Base-by-base conservation (phyloP, 108 stramenopile genomes). In the Aurantiochytrium sp. region DNA sequence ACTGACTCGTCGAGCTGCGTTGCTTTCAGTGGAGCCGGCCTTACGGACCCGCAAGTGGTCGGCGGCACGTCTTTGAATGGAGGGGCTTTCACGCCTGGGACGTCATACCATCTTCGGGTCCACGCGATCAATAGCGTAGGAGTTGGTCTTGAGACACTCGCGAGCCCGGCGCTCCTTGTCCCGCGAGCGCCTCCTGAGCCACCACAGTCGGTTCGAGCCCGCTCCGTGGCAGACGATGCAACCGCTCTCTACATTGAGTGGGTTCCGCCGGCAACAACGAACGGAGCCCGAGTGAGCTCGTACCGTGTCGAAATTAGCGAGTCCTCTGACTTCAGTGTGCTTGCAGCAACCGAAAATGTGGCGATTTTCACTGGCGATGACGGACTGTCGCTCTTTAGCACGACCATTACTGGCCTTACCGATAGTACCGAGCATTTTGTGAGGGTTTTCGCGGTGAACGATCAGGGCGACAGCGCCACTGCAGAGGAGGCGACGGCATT, bases 41-140 rank as follows among this genome's bases (percentile, higher is more conserved):
- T 83, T 12, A 23, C 16, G 6, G 51, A 53, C 28, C 23, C 28
- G 12, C 76, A 83, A 53, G 51, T 83, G 12, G 10, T 23, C 28
- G 76, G 4, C 12, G 19, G 4, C n/a, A 83, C 76, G n/a, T 10
- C 0, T 2, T 12, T 83, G 5, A 18, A 83, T 23, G 76, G 76
- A 1, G 76, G 76, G 12, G 49, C 45, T 25, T 53, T 94, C 44
- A n/a, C 23, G 8, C 55, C 93, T 44, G 95, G 93, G 6, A 69
- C 49, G 45, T 45, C 87, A 14, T 96, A 95, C 90, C 94, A 92
- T 71, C 93, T 96, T 69, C 93, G 96, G 5, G 94, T 96, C n/a
- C 90, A 90, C 5, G 93, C 96, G 5, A 90, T 91, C 58, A 96
- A 95, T 73, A 88, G 90, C 53, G 91, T 90, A 72, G 92, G 92